phyloP scores from a whole-genome alignment of 352 stramenopile species.

The Phytopythium ostracodes region DNA sequence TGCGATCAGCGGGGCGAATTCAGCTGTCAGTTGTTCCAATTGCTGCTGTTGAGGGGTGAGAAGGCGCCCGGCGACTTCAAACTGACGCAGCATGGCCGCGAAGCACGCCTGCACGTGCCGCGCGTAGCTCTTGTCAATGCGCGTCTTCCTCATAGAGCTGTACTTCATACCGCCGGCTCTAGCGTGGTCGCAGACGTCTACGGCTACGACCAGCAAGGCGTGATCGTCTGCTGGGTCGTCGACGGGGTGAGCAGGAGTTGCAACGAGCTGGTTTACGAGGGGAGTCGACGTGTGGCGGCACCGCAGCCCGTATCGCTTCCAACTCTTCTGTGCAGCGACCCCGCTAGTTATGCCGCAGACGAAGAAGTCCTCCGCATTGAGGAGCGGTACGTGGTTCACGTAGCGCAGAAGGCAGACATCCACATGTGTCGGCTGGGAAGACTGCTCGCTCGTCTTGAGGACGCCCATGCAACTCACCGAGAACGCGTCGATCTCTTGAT shows the following conservation, averaged over 20 bases:
- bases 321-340: constrained; percentile 29
- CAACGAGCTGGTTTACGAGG: constrained; percentile 53
- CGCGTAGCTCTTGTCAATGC: constrained; percentile 43
- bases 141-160: constrained; percentile 46
- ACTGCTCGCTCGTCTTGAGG: constrained; percentile 20
- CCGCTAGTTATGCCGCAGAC: constrained; percentile 49
- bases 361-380: constrained; percentile 56
- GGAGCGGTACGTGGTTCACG: constrained; percentile 65
- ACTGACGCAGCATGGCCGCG: constrained; percentile 38
- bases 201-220: constrained; percentile 37
- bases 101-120: constrained; percentile 33
- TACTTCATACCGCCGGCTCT: constrained; percentile 34
- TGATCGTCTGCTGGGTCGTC: constrained; percentile 6
- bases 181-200: constrained; percentile 39
- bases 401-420: constrained; percentile 68
- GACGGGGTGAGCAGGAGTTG: constrained; percentile 18
- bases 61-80: constrained; percentile 37
- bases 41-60: constrained; percentile 46
- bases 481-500: constrained; percentile 21
- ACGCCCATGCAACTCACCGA: constrained; percentile 49
- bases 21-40: constrained; percentile 42
- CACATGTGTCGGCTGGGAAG: constrained; percentile 21
- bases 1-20: constrained; percentile 51
- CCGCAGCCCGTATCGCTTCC: constrained; percentile 56
- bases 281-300: constrained; percentile 25